Conservation (phyloP, 306 rosid genomes). For the Potentilla sterilis region DNA sequence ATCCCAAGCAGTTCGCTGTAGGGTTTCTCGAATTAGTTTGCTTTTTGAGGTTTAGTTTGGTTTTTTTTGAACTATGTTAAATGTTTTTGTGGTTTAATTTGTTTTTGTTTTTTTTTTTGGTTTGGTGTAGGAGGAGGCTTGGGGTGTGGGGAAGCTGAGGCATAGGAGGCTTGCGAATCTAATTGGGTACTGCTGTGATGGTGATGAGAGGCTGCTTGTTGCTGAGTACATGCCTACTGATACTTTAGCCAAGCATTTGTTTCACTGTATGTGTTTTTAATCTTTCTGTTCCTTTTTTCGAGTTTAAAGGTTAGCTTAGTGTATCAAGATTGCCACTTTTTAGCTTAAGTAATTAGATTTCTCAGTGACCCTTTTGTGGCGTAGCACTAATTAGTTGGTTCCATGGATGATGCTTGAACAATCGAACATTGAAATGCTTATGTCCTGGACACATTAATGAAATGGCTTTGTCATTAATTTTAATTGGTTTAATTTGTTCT, state of each 20-base stretch:
- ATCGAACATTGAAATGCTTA: background rate
- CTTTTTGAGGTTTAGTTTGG: background rate
- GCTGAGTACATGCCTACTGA: slow-evolving; percentile 98
- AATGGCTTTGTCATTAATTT: background rate
- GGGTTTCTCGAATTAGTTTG: background rate
- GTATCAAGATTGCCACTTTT: slow-evolving; percentile 4
- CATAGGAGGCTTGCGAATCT: slow-evolving; percentile 81
- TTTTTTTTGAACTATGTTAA: background rate
- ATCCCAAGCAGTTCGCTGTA: slow-evolving; percentile 88
- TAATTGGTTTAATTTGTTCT: background rate
- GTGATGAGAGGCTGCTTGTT: slow-evolving; percentile 92
- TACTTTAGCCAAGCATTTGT: slow-evolving; percentile 95
- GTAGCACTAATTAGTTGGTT: slow-evolving; percentile 1
- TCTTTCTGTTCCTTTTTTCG: background rate
- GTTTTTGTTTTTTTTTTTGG: background rate
- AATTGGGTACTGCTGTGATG: slow-evolving; percentile 95
- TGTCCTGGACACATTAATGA: background rate
- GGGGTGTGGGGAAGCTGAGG: slow-evolving; percentile 78
- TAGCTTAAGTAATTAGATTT: background rate
- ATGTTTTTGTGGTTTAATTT: background rate
- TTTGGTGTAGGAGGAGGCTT: slow-evolving; percentile 70
- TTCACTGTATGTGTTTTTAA: slow-evolving; percentile 63
- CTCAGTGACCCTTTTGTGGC: slow-evolving; percentile 1
- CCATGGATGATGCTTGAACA: background rate
- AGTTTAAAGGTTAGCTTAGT: background rate